Base-by-base conservation (phyloP, 345 rosid genomes). In the Nasturtium officinale region DNA sequence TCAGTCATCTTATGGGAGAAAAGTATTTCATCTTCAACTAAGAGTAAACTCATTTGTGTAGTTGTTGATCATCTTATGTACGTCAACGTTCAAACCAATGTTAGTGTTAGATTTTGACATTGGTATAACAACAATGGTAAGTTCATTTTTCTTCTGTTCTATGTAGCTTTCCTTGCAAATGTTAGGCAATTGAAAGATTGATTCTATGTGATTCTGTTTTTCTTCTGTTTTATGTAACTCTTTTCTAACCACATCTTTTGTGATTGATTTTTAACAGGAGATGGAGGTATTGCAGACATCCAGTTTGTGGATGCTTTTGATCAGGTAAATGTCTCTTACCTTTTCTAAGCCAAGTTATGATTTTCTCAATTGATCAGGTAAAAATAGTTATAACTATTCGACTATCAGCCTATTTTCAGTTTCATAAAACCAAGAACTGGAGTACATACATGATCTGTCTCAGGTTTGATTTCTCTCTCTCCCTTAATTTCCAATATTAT, bases 391-490 rank as follows among this genome's bases (percentile, higher is more conserved):
- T 30, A 30, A 6, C 53, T 48, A 20, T 9, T 50, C 13, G 13
- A 9, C 3, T 9, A 9, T 10, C 21, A 21, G 29, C 26, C 28
- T 18, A 50, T 50, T 10, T 50, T 21, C 29, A 10, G 29, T 7
- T 21, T 51, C 6, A 2, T 9, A 20, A 48, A 28, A 48, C 54
- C 4, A 16, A 48, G 54, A 20, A 21, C 5, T 21, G n/a, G 23
- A 51, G 8, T 51, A 40, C 6, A 6, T 4, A 10, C 9, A 25
- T 52, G 30, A 52, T 25, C 8, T 52, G 57, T 52, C 16, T 52
- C n/a, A 52, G 32, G 56, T 52, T 52, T 26, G 56, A 52, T 30
- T 52, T 51, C n/a, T 50, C 55, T 51, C 30, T 25, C 30, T 52
- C 56, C 56, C 40, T 9, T 15, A 20, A 2, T 25, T 52, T 11